phyloP scores from a whole-genome alignment of 768 basidiomycete species.

The Podaxis pistillaris region DNA sequence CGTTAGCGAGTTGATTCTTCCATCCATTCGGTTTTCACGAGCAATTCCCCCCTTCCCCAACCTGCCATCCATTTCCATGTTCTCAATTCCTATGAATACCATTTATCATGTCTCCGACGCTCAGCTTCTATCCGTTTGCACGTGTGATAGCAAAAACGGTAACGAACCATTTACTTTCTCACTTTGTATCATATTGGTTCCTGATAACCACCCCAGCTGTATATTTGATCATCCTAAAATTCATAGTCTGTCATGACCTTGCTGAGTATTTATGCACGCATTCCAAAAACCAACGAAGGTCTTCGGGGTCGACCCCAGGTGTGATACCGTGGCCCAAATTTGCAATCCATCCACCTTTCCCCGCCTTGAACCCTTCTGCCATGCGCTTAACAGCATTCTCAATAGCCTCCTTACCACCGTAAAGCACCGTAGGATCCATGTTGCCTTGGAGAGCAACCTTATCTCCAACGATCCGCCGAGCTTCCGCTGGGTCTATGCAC shows the following conservation, averaged over 20 bases:
- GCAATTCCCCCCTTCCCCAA: constrained; percentile 32
- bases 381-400: constrained; percentile 82
- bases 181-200: not conserved
- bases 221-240: not conserved
- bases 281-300: constrained; percentile 87
- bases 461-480: constrained; percentile 57
- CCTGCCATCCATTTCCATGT: constrained; percentile 28
- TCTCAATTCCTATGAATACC: constrained; percentile 17
- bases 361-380: constrained; percentile 69
- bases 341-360: constrained; percentile 85
- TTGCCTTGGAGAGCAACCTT: constrained; percentile 86
- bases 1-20: constrained; percentile 12
- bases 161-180: not conserved
- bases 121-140: constrained; percentile 9
- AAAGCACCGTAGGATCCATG: constrained; percentile 85
- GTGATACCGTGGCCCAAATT: constrained; percentile 98
- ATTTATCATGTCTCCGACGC: not conserved
- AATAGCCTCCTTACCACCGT: constrained; percentile 84
- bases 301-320: constrained; percentile 92
- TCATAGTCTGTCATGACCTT: constrained; percentile 15
- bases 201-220: not conserved
- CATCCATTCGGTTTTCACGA: constrained; percentile 19
- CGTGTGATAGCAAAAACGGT: not conserved
- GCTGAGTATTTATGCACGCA: constrained; percentile 83
- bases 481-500: constrained; percentile 77